Base-by-base conservation (phyloP, 805 yeast species). In the Jamesozyma rosinii region DNA sequence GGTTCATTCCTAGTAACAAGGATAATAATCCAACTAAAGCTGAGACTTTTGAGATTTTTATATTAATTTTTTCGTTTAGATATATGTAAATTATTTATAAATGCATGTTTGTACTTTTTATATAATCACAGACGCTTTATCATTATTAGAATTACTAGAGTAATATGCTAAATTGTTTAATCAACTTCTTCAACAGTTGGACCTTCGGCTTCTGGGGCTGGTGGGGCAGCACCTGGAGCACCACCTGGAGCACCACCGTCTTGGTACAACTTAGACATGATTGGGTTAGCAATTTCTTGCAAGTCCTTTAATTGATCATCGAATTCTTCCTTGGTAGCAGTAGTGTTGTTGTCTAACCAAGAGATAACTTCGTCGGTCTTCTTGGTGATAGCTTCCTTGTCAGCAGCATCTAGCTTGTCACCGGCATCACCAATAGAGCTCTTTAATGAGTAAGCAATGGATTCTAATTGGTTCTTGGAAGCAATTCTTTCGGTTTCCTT, bases 251-350 rank as follows among this genome's bases (percentile, higher is more conserved):
- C 95, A 72, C 94, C 95, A 52, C 68, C 69, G 56, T 81, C 88
- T 71, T 84, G 90, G 81, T 90, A 90, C 77, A 92, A 85, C 79
- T 88, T 87, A 67, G 88, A 77, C 83, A 89, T 83, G 74, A 89
- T 86, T 70, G 97, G 97, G 82, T 89, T 89, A 58, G 95, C 94
- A 72, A 83, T 75, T 59, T 81, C 87, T 76, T 90, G 97, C 66
- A 89, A 84, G 71, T 88, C 96, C 83, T 90, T 90, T 76, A 88
- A 94, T 76, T 79, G 83, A 73, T 83, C 95, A 63, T 80, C 77
- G 72, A 71, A 89, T 78, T 89, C 97, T 64, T 90, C 97, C 58
- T 84, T 78, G 50, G 95, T 71, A 59, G 95, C 97, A 57, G 95
- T 80, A 67, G 81, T 86, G 76, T 86, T 84, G 63, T 77, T 75